Evolutionary conservation across 2,329 filamentous ascomycete genomes (phyloP), one percentile per base, ranked within the genome.

Genomic region (Mycosphaerella arachidis): DNA sequence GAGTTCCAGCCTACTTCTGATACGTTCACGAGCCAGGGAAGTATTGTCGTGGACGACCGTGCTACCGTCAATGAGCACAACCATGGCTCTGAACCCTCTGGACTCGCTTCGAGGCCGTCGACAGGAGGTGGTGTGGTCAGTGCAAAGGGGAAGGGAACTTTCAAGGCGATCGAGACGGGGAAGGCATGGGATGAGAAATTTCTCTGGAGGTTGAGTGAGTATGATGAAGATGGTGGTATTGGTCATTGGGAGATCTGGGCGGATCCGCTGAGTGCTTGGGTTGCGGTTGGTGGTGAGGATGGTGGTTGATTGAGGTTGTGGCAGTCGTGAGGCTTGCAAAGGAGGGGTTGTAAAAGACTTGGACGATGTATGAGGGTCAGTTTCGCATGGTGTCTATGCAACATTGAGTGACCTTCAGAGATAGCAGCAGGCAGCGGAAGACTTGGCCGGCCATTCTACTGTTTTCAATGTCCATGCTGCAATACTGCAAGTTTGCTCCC

Each of bases 241-340:
- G 72, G 69, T 31, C 61, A 67, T 57, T 73, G 71, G 69, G 71
- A 75, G 62, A 70, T 74, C 52, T 74, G 72, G 73, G 72, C 71
- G 16, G 72, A 75, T 68, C 70, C 71, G 37, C 57, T 73, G 48
- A 72, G 69, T 63, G 72, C 72, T 48, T 74, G 70, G 71, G 55
- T 66, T 52, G 72, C 71, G 50, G 69, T 72, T 58, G 63, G 58
- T 8, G 67, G 58, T 16, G 48, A 46, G 13, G 50, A 58, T 40
- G 12, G 5, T 40, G 16, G 10, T 40, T 40, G 6, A 40, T 6
- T n/a, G 37, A 16, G 37, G 16, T 40, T 13, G 12, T 24, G 24
- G 24, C 24, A 24, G 24, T 24, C 12, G 16, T 40, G 7, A 40
- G 16, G 7, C 16, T 13, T 40, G 37, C 37, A 40, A 40, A n/a